Evolutionary conservation across 192 early-diverging fungal species (phyloP).

Genomic region (Chytriomyces confervae): DNA sequence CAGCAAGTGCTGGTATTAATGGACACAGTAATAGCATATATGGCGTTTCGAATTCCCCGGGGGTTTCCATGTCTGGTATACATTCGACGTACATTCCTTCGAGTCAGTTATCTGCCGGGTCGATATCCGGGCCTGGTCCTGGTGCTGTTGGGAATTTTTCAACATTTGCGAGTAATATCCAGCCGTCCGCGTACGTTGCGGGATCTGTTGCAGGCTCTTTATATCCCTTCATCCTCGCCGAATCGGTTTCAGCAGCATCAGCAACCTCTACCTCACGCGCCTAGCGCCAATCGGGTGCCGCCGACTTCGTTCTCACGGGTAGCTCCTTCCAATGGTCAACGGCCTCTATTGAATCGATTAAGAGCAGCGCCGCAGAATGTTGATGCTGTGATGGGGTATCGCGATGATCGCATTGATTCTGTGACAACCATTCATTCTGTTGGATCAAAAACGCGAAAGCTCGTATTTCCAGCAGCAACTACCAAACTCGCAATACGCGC

Average conservation of each 20-base stretch:
- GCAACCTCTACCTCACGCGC: neutral
- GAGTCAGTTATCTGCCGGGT: neutral
- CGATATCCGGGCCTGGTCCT: neutral
- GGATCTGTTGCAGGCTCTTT: neutral
- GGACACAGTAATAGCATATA: neutral
- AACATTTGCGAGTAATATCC: constrained; percentile 1
- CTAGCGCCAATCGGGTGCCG: too few relatives aligned
- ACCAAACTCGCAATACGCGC: too few relatives aligned
- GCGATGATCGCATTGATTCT: neutral
- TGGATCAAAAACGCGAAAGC: neutral
- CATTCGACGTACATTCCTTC: neutral
- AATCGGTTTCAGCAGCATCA: neutral
- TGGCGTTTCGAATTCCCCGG: neutral
- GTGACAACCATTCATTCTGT: constrained; percentile 4
- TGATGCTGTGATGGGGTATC: neutral
- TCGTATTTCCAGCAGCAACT: too few relatives aligned
- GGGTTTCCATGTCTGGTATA: neutral
- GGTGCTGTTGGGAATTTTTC: neutral
- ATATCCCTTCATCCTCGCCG: neutral
- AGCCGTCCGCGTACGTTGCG: neutral
- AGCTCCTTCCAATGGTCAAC: neutral
- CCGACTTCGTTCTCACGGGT: too few relatives aligned
- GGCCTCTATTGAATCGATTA: neutral
- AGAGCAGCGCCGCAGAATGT: neutral
- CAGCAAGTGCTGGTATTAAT: neutral